Evolutionary conservation across 179 eudicot genomes (phyloP), one percentile per base, ranked within the genome.

Genomic region (Drosera spatulata): DNA sequence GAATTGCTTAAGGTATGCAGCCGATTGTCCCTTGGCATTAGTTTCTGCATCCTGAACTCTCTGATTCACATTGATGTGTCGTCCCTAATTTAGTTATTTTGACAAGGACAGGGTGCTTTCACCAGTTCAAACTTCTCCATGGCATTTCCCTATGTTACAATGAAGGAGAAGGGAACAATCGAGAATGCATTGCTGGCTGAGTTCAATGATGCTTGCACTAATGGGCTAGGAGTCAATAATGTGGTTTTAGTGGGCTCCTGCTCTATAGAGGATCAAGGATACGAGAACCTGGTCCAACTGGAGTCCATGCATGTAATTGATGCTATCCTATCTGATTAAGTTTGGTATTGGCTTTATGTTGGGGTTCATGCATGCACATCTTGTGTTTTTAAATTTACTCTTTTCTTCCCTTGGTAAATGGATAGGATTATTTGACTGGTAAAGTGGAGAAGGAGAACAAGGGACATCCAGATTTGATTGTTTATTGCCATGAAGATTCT

Each of bases 81-180:
- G 41, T 55, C 38, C 41, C 58, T 49, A 41, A 14, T 61, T 45
- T 6, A 49, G 38, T 41, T 53, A 46, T 56, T 55, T 53, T 38
- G 45, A 53, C 6, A 38, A 64, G 43, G 53, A 62, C 69, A 93
- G 99, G 82, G 67, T 63, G 79, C 97, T 50, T 81, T 81, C 76
- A 73, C 82, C 53, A 86, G 69, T 56, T 84, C 97, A 71, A 90
- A 79, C 60, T 80, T 74, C 77, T 89, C 95, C 47, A 67, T 86
- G 76, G 97, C 95, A 50, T 93, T 82, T 73, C 99, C 99, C 2
- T 90, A 90, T 67, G 70, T 93, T 46, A 66, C 83, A 48, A 70
- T 76, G 61, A 84, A 71, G 67, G 77, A 71, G 65, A 69, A 82
- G 63, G 85, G 76, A 63, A 54, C 82, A 10, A 53, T 93, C 49